Conservation (phyloP, 2,329 filamentous ascomycete species). For the Aspergillus alliaceus region DNA sequence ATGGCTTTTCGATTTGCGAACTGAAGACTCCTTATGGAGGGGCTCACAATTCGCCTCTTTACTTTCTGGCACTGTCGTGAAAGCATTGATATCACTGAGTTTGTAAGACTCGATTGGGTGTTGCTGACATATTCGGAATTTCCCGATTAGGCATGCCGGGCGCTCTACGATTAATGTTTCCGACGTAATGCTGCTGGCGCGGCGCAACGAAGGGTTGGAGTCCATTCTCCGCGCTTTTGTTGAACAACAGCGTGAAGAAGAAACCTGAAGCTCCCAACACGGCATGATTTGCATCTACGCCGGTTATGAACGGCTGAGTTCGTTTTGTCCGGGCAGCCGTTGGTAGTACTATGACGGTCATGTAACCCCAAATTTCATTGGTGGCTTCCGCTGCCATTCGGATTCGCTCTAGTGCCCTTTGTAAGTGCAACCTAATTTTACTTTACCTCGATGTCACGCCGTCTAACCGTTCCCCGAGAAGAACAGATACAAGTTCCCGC, state of each 20-base stretch:
- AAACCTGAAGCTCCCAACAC: conserved; percentile 14
- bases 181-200: conserved; percentile 82
- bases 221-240: conserved; percentile 60
- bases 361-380: conserved; percentile 4
- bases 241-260: conserved; percentile 30
- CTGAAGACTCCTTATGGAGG: background rate
- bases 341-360: too few species aligned
- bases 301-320: background rate
- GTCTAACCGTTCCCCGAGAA: background rate
- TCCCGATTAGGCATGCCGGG: conserved; percentile 70
- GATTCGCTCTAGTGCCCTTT: background rate
- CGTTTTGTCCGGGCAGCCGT: background rate
- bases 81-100: background rate
- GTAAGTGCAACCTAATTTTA: conserved; percentile 1
- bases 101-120: background rate
- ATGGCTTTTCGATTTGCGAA: background rate
- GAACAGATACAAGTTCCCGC: background rate
- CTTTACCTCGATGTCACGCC: background rate
- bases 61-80: background rate
- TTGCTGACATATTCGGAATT: conserved; percentile 7
- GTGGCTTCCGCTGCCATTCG: conserved; percentile 5
- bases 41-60: background rate
- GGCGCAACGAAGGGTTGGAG: conserved; percentile 83
- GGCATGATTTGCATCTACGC: background rate
- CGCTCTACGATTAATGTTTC: conserved; percentile 77